Conservation (phyloP, 2,329 filamentous ascomycete species). For the Fusarium chlamydosporum region DNA sequence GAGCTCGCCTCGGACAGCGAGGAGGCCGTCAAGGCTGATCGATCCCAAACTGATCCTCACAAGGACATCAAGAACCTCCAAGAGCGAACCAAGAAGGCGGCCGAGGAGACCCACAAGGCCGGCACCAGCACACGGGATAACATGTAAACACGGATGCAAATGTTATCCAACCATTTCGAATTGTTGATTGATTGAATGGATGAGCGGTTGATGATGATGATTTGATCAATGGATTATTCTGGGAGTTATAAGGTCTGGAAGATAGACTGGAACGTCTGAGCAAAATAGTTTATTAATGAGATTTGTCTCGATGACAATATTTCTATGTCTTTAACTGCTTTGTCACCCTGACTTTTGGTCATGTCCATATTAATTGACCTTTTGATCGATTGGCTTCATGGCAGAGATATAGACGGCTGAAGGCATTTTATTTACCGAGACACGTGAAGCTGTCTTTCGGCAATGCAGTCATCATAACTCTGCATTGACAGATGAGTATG, state of each 20-base stretch:
- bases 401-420: not conserved
- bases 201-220: conserved; percentile 2
- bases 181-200: conserved; percentile 14
- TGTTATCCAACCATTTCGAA: not conserved
- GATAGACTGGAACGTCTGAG: conserved; percentile 22
- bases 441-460: not conserved
- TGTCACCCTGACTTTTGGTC: too few species aligned
- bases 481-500: not conserved
- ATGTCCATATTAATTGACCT: not conserved
- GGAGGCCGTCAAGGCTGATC: conserved; percentile 80
- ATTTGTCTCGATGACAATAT: conserved; percentile 9
- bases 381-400: not conserved
- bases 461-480: not conserved
- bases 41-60: conserved; percentile 51
- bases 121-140: conserved; percentile 65
- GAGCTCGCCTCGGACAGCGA: conserved; percentile 84
- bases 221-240: conserved; percentile 17
- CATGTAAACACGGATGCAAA: conserved; percentile 51
- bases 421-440: not conserved
- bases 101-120: conserved; percentile 62
- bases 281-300: conserved; percentile 34
- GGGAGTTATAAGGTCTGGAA: conserved; percentile 27
- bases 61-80: conserved; percentile 66
- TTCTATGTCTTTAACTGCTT: too few species aligned
- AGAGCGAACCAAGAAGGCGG: conserved; percentile 69